Percentiles rank a stretch among this genome's conserved stretches.
phyloP scores from a whole-genome alignment of 345 rosid genomes.

The Syzygium aromaticum region DNA sequence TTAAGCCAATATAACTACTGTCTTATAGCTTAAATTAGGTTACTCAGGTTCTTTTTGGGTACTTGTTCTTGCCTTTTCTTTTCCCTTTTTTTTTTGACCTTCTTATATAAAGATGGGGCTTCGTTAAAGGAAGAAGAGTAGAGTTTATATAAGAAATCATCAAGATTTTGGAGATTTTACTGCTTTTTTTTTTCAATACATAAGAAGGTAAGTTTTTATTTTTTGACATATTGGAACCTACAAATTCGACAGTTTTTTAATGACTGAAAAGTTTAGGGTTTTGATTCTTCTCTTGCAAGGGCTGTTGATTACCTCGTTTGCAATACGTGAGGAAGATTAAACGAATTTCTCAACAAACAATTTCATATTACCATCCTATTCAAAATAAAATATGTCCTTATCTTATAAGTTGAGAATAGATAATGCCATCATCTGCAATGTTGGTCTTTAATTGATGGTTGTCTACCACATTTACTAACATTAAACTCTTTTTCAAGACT shows the following conservation, averaged over 20 bases:
- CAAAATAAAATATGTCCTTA: not conserved
- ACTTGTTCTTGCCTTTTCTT: not conserved
- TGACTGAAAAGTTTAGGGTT: not conserved
- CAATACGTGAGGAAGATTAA: not conserved
- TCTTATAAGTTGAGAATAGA: not conserved
- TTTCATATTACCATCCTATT: not conserved
- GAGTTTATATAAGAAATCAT: not conserved
- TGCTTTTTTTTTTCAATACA: not conserved
- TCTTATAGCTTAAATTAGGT: not conserved
- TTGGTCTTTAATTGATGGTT: not conserved
- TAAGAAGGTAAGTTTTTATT: not conserved
- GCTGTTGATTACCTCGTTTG: not conserved
- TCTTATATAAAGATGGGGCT: not conserved
- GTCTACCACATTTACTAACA: not conserved
- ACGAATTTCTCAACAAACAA: not conserved
- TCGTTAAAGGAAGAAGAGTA: not conserved
- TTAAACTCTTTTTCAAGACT: not conserved
- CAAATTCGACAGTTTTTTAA: not conserved
- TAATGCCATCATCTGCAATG: not conserved
- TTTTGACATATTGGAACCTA: not conserved
- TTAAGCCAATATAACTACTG: not conserved
- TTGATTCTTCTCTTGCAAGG: not conserved
- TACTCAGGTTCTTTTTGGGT: not conserved
- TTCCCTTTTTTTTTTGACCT: not conserved
- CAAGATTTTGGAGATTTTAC: not conserved